Base-by-base conservation (phyloP, 257 asterid genomes). In the Rauvolfia tetraphylla region DNA sequence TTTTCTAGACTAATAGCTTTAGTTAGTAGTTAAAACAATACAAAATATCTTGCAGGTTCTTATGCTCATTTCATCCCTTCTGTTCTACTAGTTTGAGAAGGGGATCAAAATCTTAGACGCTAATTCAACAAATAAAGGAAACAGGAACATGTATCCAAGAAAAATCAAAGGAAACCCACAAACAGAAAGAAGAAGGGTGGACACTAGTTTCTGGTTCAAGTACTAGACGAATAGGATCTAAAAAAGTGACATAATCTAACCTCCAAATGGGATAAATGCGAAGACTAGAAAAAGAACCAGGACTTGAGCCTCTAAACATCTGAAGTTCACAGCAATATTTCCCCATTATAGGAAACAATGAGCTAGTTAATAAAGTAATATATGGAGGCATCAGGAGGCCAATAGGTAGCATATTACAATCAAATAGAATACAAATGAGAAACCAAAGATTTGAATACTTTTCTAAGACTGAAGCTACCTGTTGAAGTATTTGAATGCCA, bases 401-500 rank as follows among this genome's bases (percentile, higher is more conserved):
- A 49, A 49, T 49, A 15, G 22, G 12, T 31, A 74, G 17, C 62
- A 67, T 34, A 22, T 23, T 20, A 11, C 6, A 9, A 49, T 23
- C 44, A n/a, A 29, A 61, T 23, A 17, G 27, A 7, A 72, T 7
- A 65, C n/a, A 0, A n/a, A 49, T 23, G 53, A 36, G 72, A 51
- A 54, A 7, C 42, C 23, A 23, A 39, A 33, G 20, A 34, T 0
- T n/a, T 8, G 41, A 49, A 57, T 23, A 71, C 53, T 36, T 53
- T 73, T 15, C 18, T 34, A 68, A 15, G 65, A 48, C 13, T 29
- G 25, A 18, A 3, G 39, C 41, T 86, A 89, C 95, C 97, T 91
- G 97, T 79, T 91, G 97, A 81, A 89, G 85, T 68, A 87, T 76
- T 68, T 91, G 90, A 75, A 88, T 84, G 48, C 95, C 93, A 74